Base-by-base conservation (phyloP, 2,329 filamentous ascomycete genomes). In the Colletotrichum sp. region DNA sequence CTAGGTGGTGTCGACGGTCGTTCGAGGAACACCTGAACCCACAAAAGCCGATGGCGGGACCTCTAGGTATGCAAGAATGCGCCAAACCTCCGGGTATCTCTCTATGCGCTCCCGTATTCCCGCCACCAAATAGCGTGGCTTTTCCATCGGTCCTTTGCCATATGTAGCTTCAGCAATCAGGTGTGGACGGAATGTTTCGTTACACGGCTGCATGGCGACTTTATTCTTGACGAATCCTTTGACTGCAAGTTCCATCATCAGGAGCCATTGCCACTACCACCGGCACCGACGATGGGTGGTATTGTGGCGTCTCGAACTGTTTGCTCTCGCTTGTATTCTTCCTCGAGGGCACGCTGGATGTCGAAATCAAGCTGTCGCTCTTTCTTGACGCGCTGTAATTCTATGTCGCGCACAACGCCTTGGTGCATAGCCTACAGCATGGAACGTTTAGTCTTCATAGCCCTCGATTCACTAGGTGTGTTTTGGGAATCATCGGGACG, bases 331-430 rank as follows among this genome's bases (percentile, higher is more conserved):
- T 93, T 93, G 85, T 98, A 99, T 84, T 99, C 95, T 81, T 94
- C 91, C 86, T 99, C 96, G 64, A 99, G 88, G 8, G 90, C 91
- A 78, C 90, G 91, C 83, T 99, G 97, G 91, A 98, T 92, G 79
- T 99, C 96, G 82, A 99, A 99, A 83, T 99, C 97, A 68, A 96
- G 92, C 84, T 98, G 95, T 75, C 97, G 93, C 85, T 99, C 97
- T 79, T 92, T 91, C 87, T 98, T 98, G 79, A 98, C 84, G 62
- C 95, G 93, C 84, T 98, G 96, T 82, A 98, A 95, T 83, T 99
- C 96, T 89, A 98, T 94, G 82, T 99, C 97, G 78, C 96, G 95
- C 78, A 99, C 88, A 57, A 99, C 97, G 60, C 97, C 97, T 79
- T 94, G 92, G 82, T 99, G 97, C 97, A 99, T 99, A 73, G 95